phyloP scores from a whole-genome alignment of 2,329 filamentous ascomycete species.

The Teratosphaeria nubilosa region DNA sequence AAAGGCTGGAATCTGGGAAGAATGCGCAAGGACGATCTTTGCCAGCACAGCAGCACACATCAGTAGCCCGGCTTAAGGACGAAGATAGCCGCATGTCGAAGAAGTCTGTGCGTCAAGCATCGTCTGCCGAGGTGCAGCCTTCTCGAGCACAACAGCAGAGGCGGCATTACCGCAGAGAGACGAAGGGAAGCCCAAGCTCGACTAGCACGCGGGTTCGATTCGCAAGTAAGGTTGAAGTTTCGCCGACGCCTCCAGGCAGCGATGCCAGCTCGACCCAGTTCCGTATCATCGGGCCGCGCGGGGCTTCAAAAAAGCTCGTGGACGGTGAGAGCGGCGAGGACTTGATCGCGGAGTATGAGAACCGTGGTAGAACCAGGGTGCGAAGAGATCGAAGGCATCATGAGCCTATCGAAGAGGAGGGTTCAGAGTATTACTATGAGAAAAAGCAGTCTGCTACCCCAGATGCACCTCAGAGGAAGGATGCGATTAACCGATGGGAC shows the following conservation, averaged over 20 bases:
- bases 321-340: conserved; percentile 11
- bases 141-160: background rate
- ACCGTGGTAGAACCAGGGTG: conserved; percentile 11
- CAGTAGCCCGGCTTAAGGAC: background rate
- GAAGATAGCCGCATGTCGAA: background rate
- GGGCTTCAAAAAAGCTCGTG: conserved; percentile 1
- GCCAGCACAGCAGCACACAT: background rate
- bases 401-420: conserved; percentile 1
- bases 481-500: background rate
- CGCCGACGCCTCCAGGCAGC: conserved; percentile 22
- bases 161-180: background rate
- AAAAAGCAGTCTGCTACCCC: background rate
- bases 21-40: background rate
- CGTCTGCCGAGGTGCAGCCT: background rate
- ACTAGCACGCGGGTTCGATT: conserved; percentile 21
- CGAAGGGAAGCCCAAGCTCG: conserved; percentile 4
- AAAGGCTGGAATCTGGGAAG: background rate
- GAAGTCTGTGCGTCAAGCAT: background rate
- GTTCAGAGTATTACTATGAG: conserved; percentile 5
- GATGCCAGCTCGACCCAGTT: conserved; percentile 21
- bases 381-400: background rate
- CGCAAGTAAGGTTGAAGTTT: conserved; percentile 23
- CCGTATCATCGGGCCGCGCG: conserved; percentile 8
- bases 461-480: background rate
- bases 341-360: conserved; percentile 14